phyloP scores from a whole-genome alignment of 148 eudicot genomes.

The Silene conica region DNA sequence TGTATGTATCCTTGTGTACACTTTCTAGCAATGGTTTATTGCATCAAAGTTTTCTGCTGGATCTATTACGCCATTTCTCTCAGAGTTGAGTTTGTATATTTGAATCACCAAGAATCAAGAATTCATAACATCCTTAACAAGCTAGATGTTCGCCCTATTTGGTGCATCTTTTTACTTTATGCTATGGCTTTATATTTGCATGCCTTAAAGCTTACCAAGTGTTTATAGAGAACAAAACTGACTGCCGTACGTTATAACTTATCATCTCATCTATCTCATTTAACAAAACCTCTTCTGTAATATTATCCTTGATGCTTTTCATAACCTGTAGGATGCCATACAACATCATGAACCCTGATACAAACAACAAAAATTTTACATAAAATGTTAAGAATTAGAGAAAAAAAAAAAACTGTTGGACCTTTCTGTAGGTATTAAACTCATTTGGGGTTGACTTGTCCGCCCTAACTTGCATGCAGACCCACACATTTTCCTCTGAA shows the following conservation, averaged over 20 bases:
- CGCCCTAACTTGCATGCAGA: slow-evolving; percentile 50
- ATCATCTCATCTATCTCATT: slow-evolving; percentile 62
- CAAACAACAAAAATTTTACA: neutral
- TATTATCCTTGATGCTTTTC: slow-evolving; percentile 78
- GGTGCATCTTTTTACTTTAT: too few species aligned
- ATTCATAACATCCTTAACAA: too few species aligned
- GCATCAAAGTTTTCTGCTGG: too few species aligned
- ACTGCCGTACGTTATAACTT: slow-evolving; percentile 3
- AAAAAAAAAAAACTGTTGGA: slow-evolving; percentile 1
- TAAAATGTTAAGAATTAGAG: too few species aligned
- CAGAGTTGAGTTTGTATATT: neutral
- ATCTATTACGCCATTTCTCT: too few species aligned
- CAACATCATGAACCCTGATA: neutral
- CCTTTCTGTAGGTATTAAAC: slow-evolving; percentile 73
- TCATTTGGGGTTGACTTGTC: slow-evolving; percentile 82
- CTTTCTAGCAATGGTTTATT: neutral
- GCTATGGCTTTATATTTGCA: too few species aligned
- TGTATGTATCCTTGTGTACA: too few species aligned
- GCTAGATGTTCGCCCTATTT: too few species aligned
- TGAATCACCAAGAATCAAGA: too few species aligned
- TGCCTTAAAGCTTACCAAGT: too few species aligned
- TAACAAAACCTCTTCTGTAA: slow-evolving; percentile 62
- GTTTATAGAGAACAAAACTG: too few species aligned
- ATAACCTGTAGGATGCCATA: slow-evolving; percentile 48
- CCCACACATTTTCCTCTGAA: slow-evolving; percentile 52